Conservation (phyloP, 129 eudicot genomes). For the Lonicera japonica region DNA sequence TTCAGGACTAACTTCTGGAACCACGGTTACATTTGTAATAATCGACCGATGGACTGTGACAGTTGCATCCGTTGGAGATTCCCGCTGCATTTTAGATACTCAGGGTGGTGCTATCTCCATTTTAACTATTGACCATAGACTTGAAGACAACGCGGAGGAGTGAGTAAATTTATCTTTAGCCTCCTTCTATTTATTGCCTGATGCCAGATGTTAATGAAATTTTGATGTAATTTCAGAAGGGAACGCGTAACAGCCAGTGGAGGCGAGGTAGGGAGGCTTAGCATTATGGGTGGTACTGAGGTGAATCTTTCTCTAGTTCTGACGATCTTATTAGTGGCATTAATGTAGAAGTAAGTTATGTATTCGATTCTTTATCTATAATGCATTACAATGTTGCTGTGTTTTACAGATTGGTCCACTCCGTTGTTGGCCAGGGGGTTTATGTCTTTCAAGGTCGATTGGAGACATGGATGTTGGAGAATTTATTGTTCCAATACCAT, state of each 20-base stretch:
- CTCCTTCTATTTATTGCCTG: slow-evolving; percentile 1
- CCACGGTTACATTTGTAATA: slow-evolving; percentile 87
- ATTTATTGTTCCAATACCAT: slow-evolving; percentile 83
- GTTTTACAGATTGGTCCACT: slow-evolving; percentile 79
- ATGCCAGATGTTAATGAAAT: slow-evolving; percentile 5
- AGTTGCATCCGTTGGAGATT: slow-evolving; percentile 95
- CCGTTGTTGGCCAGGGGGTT: slow-evolving; percentile 99
- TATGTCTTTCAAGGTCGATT: slow-evolving; percentile 93
- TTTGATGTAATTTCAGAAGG: slow-evolving; percentile 46
- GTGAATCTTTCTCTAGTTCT: slow-evolving; percentile 23
- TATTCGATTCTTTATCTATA: not conserved
- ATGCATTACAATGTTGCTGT: slow-evolving; percentile 1
- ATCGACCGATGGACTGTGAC: slow-evolving; percentile 91
- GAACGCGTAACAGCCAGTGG: slow-evolving; percentile 90
- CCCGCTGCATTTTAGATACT: slow-evolving; percentile 83
- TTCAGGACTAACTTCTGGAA: slow-evolving; percentile 84
- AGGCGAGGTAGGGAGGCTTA: slow-evolving; percentile 93
- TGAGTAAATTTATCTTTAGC: slow-evolving; percentile 29
- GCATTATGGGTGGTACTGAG: slow-evolving; percentile 74
- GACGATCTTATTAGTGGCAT: not conserved
- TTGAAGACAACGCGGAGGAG: slow-evolving; percentile 90
- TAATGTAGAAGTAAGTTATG: not conserved
- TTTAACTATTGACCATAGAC: slow-evolving; percentile 90
- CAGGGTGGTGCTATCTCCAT: slow-evolving; percentile 64
- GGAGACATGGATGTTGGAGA: slow-evolving; percentile 99